Percentiles rank a stretch among this genome's conserved stretches.
Evolutionary conservation across 192 early-diverging fungal species (phyloP).

Genomic region (Rhizophagus prolifer): DNA sequence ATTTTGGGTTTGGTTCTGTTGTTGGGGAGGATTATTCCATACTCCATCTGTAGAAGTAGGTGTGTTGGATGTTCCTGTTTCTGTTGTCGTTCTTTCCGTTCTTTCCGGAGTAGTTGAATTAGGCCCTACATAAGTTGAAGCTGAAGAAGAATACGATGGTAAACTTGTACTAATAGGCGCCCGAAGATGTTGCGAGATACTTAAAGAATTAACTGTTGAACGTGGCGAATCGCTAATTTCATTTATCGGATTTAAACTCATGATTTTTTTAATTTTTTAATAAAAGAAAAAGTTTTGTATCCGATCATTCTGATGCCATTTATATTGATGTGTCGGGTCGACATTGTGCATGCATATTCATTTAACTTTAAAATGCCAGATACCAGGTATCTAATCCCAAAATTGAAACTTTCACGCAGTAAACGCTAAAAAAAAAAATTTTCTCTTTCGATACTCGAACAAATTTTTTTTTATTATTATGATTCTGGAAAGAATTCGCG

Average conservation of each 20-base stretch:
- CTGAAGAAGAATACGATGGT: constrained; percentile 7
- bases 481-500: not conserved
- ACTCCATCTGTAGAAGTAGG: not conserved
- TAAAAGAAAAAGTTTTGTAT: too few relatives aligned
- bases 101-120: not conserved
- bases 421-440: too few relatives aligned
- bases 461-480: not conserved
- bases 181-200: constrained; percentile 8
- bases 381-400: too few relatives aligned
- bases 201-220: constrained; percentile 22
- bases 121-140: not conserved
- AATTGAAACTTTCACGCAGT: too few relatives aligned
- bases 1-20: not conserved
- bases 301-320: too few relatives aligned
- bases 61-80: not conserved
- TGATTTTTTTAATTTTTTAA: not conserved
- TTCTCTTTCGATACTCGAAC: not conserved
- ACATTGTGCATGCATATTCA: too few relatives aligned
- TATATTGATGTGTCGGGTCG: too few relatives aligned
- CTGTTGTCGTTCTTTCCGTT: not conserved
- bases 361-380: too few relatives aligned
- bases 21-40: constrained; percentile 9
- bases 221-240: constrained; percentile 11
- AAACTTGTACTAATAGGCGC: constrained; percentile 26
- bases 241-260: constrained; percentile 22